These are phyloP conservation scores for Plasmodium knowlesi DNA, from an alignment of 169 alveolate species.

Conservation along the genomic window DNA sequence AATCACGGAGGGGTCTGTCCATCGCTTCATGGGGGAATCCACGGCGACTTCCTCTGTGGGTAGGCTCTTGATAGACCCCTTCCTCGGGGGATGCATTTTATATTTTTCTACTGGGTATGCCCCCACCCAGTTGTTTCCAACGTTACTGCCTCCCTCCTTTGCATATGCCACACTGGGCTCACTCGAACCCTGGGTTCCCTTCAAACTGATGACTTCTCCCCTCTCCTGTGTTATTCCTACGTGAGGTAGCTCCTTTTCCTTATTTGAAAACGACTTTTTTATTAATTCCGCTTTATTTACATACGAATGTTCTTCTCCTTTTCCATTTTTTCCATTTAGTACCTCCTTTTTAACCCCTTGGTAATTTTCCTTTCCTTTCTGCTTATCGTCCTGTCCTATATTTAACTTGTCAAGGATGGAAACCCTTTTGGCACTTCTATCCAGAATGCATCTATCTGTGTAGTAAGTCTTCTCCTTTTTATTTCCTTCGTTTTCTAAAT, in stretches of 20 bases:
- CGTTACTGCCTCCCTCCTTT: not conserved
- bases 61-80: not conserved
- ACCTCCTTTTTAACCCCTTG: not conserved
- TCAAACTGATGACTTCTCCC: not conserved
- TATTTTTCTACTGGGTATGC: not conserved
- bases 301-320: not conserved
- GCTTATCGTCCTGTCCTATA: slow-evolving; percentile 7
- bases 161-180: not conserved
- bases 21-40: not conserved
- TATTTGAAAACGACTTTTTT: not conserved
- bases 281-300: not conserved
- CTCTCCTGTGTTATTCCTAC: not conserved
- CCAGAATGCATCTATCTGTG: slow-evolving; percentile 58
- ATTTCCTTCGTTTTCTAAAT: slow-evolving; percentile 25
- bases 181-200: not conserved
- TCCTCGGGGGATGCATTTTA: slow-evolving; percentile 30
- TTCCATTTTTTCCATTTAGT: not conserved
- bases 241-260: not conserved
- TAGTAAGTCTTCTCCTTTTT: slow-evolving; percentile 41
- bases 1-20: not conserved
- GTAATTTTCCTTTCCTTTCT: not conserved
- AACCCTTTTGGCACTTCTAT: slow-evolving; percentile 24
- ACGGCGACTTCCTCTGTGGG: not conserved
- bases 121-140: not conserved
- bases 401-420: slow-evolving; percentile 55